Evolutionary conservation across 495 filamentous ascomycete species (phyloP), one percentile per base, ranked within the genome.

Genomic region (Aspergillus haitiensis): DNA sequence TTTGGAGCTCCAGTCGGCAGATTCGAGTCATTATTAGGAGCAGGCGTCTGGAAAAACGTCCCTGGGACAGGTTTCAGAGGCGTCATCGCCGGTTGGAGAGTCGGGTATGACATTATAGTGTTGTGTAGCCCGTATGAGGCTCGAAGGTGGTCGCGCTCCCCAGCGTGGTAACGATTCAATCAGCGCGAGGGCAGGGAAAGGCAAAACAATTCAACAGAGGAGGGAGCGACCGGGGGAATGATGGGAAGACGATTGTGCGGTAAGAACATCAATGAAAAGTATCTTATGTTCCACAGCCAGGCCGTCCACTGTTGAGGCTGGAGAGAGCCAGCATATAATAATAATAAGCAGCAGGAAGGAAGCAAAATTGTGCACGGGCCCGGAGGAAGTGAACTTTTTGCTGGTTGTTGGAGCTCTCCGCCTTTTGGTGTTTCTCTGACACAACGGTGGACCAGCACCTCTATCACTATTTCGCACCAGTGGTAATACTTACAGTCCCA

Each of bases 11-110:
- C 62, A 35, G 64, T 46, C 57, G 70, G 65, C 56, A 66, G 67
- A 64, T 70, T 59, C 58, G 69, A 56, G 55, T 70, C 35, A 63
- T 68, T 55, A 59, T 50, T 58, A 44, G 77, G 64, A 32, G 86
- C 87, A 51, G 89, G 89, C 1, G 88, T 92, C 72, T 88, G 84
- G 59, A 90, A 73, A 66, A 82, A 92, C 64, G 88, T 85, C 65
- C 89, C 89, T 47, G 89, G 89, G 58, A 91, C 72, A 48, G 80
- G 82, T 73, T 82, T 82, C 74, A 82, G 81, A 53, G 83, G 88
- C 32, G 89, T 91, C 49, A 73, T 61, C 51, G 67, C 66, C 34
- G 72, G 60, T 27, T 61, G 79, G 48, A 85, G 80, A 49, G 65
- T 71, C 55, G 85, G 78, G 72, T 86, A 89, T 66, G 82, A 78